Evolutionary conservation across 495 filamentous ascomycete species (phyloP), one percentile per base, ranked within the genome.

Genomic region (Penicillium waksmanii): DNA sequence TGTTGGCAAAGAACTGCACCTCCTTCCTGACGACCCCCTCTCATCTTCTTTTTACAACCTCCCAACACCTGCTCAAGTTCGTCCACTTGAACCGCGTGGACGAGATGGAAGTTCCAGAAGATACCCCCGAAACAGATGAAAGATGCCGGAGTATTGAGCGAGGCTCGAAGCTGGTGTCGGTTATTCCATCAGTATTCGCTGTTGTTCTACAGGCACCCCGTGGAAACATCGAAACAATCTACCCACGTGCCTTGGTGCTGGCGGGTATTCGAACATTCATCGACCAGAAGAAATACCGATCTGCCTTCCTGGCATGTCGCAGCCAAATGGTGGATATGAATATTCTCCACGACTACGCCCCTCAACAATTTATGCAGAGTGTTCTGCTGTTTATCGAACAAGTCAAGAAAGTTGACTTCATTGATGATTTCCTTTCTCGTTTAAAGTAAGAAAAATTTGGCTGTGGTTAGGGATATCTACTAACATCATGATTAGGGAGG

Each of bases 281-380:
- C 53, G 88, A 89, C 58, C 76, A 80, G 18, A 90, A 89, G 68
- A 81, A 95, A 47, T 98, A 97, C 64, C 87, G 81, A 47, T 84
- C 81, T 55, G 95, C 95, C 2, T 98, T 96, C 69, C 75, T 90
- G 25, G 85, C 88, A 40, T 98, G 95, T 69, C 86, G 95, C 34
- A 92, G 87, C 52, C 96, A 97, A 68, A 85, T 95, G 60, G 95
- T 98, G 3, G 95, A 98, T 68, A 92, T 97, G 88, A 98, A 98
- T 67, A 94, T 98, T 54, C 78, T 98, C n/a, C 93, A 96, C 69
- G 95, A 98, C 70, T 88, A 98, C 77, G 84, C 84, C 7, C 91
- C 93, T 0, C 77, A 85, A 44, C 89, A 95, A 60, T 96, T 98
- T 67, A 80, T 97, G 74, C 78, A 82, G 12, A 88, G 85, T 61